Conservation (phyloP, 805 yeast genomes). For the Saturnispora halmiae region DNA sequence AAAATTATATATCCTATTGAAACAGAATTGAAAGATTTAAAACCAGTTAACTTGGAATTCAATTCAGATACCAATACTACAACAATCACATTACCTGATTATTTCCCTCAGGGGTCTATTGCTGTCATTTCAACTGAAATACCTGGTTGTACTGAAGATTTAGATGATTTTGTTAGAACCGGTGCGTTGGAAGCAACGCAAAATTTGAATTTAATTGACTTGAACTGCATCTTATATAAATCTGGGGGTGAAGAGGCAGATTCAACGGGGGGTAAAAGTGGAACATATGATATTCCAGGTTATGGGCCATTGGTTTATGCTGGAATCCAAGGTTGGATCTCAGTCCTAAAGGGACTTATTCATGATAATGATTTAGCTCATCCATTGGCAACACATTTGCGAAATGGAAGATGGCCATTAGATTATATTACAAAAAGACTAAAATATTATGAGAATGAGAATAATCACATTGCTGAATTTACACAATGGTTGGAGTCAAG, state of each 20-base stretch:
- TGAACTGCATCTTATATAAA: slow-evolving; percentile 66
- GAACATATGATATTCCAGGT: slow-evolving; percentile 66
- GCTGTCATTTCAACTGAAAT: slow-evolving; percentile 70
- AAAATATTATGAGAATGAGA: slow-evolving; percentile 37
- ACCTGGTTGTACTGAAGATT: slow-evolving; percentile 50
- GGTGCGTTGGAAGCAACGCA: slow-evolving; percentile 72
- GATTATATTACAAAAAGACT: slow-evolving; percentile 64
- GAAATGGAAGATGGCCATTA: slow-evolving; percentile 84
- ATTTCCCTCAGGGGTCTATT: slow-evolving; percentile 85
- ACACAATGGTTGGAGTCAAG: slow-evolving; percentile 63
- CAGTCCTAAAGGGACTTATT: slow-evolving; percentile 55
- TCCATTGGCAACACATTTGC: slow-evolving; percentile 69
- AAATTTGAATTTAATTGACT: slow-evolving; percentile 52
- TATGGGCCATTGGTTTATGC: slow-evolving; percentile 73
- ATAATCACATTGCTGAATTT: slow-evolving; percentile 45
- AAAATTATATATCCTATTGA: slow-evolving; percentile 51
- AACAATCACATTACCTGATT: slow-evolving; percentile 45
- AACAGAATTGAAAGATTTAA: slow-evolving; percentile 46
- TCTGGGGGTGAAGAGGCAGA: slow-evolving; percentile 88
- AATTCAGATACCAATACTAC: slow-evolving; percentile 38
- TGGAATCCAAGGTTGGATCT: slow-evolving; percentile 89
- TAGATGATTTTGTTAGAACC: slow-evolving; percentile 58
- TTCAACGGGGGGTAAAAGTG: slow-evolving; percentile 58
- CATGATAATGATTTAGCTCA: slow-evolving; percentile 70
- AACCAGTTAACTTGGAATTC: slow-evolving; percentile 38